Conservation (phyloP, 2,329 filamentous ascomycete species). For the Leptographium wingfieldii region DNA sequence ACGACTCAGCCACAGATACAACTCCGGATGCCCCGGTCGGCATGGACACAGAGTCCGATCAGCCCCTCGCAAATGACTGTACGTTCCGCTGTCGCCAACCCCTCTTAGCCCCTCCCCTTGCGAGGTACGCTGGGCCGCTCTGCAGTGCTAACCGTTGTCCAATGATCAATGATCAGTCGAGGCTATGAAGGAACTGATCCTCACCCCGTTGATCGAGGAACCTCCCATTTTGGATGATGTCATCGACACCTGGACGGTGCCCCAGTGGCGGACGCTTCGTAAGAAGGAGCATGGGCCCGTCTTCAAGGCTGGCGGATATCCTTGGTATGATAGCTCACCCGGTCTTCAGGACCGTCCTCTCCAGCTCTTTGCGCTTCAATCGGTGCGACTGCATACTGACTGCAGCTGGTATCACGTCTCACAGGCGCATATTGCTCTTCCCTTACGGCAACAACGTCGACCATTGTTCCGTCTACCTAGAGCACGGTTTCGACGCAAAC, state of each 20-base stretch:
- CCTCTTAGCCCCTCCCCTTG: not conserved
- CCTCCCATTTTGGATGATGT: slow-evolving; percentile 67
- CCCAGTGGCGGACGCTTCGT: slow-evolving; percentile 62
- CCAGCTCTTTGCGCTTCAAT: not conserved
- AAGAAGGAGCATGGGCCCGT: slow-evolving; percentile 79
- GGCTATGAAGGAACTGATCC: slow-evolving; percentile 69
- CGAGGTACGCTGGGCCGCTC: slow-evolving; percentile 9
- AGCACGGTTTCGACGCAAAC: slow-evolving; percentile 73
- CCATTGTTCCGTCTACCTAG: slow-evolving; percentile 86
- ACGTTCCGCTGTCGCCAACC: slow-evolving; percentile 17
- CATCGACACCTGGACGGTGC: slow-evolving; percentile 75
- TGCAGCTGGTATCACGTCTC: not conserved
- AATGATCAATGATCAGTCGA: slow-evolving; percentile 43
- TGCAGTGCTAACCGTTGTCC: slow-evolving; percentile 16
- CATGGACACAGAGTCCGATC: slow-evolving; percentile 32
- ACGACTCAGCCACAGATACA: slow-evolving; percentile 41
- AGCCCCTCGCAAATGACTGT: slow-evolving; percentile 41
- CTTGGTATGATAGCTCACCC: slow-evolving; percentile 51
- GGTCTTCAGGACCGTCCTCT: too few species aligned
- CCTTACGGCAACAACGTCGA: slow-evolving; percentile 92
- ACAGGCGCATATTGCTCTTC: slow-evolving; percentile 86
- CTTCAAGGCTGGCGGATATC: slow-evolving; percentile 75
- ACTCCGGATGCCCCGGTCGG: slow-evolving; percentile 40
- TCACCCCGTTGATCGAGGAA: slow-evolving; percentile 61
- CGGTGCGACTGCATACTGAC: not conserved